Evolutionary conservation across 2,329 filamentous ascomycete genomes (phyloP).

Genomic region (Paracorniculantispora psalliotae): DNA sequence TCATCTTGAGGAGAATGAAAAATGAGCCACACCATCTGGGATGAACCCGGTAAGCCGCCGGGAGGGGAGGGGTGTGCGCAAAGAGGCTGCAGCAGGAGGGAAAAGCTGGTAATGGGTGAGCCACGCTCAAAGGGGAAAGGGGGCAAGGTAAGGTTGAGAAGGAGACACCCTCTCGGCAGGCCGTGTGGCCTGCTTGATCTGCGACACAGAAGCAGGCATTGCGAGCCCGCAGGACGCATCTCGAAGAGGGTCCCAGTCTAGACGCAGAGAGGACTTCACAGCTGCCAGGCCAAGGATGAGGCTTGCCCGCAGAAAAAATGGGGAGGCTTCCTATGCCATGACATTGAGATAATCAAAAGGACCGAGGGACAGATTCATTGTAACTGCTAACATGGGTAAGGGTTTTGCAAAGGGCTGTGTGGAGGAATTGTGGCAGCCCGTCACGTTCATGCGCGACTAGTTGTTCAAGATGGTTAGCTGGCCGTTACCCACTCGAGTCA

Average conservation of each 20-base stretch:
- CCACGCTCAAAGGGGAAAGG: not conserved
- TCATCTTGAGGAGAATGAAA: not conserved
- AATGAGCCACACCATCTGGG: slow-evolving; percentile 1
- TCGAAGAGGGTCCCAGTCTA: not conserved
- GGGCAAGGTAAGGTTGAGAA: not conserved
- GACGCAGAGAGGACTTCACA: not conserved
- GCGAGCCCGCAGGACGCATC: not conserved
- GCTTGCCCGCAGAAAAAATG: not conserved
- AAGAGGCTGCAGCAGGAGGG: not conserved
- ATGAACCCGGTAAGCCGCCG: not conserved
- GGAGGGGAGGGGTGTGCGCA: slow-evolving; percentile 5
- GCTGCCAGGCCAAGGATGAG: not conserved
- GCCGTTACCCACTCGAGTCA: slow-evolving; percentile 12
- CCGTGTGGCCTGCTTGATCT: slow-evolving; percentile 3
- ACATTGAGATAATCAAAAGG: slow-evolving; percentile 1
- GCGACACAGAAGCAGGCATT: slow-evolving; percentile 3
- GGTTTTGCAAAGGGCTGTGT: slow-evolving; percentile 2
- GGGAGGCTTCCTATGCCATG: not conserved
- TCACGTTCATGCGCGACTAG: slow-evolving; percentile 8
- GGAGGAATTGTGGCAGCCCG: slow-evolving; percentile 7
- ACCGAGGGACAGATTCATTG: not conserved
- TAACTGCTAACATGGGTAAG: slow-evolving; percentile 11
- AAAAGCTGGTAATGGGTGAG: not conserved
- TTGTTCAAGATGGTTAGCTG: not conserved
- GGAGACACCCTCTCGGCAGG: not conserved